Evolutionary conservation across 2,329 filamentous ascomycete genomes (phyloP), one percentile per base, ranked within the genome.

Genomic region (Purpureocillium takamizusanense): DNA sequence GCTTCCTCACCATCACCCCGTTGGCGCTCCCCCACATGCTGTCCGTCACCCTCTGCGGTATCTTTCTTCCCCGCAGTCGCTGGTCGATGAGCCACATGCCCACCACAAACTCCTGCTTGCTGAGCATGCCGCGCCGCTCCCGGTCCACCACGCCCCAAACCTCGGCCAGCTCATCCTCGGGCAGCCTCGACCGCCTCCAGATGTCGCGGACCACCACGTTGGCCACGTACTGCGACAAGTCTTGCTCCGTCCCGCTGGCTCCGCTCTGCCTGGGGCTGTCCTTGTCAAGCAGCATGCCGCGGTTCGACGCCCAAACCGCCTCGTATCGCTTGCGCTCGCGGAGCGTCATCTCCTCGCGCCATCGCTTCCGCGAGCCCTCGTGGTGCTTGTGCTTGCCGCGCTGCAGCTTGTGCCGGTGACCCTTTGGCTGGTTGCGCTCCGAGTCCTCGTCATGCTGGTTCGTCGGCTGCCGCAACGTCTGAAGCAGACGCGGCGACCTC

Each of bases 41-140:
- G 36, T 81, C 77, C 37, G 72, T 72, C 9, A 90, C 82, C 50
- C 73, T 76, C 12, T 72, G 64, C 0, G 86, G 86, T 15, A 90
- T 66, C 65, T 92, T 92, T 42, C 85, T 66, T 2, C 86, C 86
- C 47, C 83, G 78, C n/a, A 92, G 63, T 42, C 83, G 67, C 66
- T 89, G 84, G 56, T 92, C 86, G 28, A 92, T 75, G 35, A 92
- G 62, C 84, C 86, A 92, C 65, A 86, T 71, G 9, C 86, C 86
- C 2, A 90, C 84, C 0, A 92, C 82, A 56, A 92, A 92, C 62
- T 88, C 82, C 39, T 81, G 72, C 51, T 76, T 74, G 40, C 63
- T 66, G 38, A 92, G 60, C 47, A 72, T 65, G 1, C 81, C 81
- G 12, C 61, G 53, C 1, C 61, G 56, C 7, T 64, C 59, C 2